phyloP scores from a whole-genome alignment of 1,284 basidiomycete species.

The Meira miltonrushii region DNA sequence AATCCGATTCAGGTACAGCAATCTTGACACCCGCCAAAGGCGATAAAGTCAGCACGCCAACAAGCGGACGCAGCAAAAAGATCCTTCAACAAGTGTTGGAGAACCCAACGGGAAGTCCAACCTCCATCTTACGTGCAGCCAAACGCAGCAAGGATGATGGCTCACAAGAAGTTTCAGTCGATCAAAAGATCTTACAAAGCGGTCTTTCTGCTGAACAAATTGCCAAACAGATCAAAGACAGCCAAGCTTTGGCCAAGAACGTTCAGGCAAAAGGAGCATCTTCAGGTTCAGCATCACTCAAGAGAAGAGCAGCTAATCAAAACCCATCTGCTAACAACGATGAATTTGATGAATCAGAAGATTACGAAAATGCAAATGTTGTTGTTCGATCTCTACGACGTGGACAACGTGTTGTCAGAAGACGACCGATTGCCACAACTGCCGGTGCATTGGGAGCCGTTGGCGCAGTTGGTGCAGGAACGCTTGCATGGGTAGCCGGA shows the following conservation, averaged over 20 bases:
- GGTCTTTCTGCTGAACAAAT: slow-evolving; percentile 39
- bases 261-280: slow-evolving; percentile 21
- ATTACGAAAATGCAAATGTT: slow-evolving; percentile 21
- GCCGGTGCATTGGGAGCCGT: slow-evolving; percentile 42
- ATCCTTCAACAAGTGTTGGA: slow-evolving; percentile 18
- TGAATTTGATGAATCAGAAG: slow-evolving; percentile 24
- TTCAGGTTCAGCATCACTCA: slow-evolving; percentile 19
- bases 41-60: slow-evolving; percentile 7
- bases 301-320: slow-evolving; percentile 43
- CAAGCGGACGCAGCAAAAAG: slow-evolving; percentile 16
- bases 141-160: slow-evolving; percentile 18
- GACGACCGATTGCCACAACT: slow-evolving; percentile 35
- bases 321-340: slow-evolving; percentile 25
- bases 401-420: slow-evolving; percentile 30
- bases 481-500: slow-evolving; percentile 45
- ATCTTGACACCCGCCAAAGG: slow-evolving; percentile 21
- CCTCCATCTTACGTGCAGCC: slow-evolving; percentile 22
- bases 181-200: slow-evolving; percentile 17
- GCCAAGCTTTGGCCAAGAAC: slow-evolving; percentile 41
- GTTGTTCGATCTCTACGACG: slow-evolving; percentile 15
- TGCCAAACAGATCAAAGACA: slow-evolving; percentile 42
- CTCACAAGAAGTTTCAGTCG: slow-evolving; percentile 25
- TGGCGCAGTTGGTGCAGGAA: slow-evolving; percentile 43
- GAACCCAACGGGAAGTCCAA: slow-evolving; percentile 19
- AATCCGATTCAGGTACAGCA: slow-evolving; percentile 50